Evolutionary conservation across 2,329 filamentous ascomycete species (phyloP).

Genomic region (Metarhizium sp.): DNA sequence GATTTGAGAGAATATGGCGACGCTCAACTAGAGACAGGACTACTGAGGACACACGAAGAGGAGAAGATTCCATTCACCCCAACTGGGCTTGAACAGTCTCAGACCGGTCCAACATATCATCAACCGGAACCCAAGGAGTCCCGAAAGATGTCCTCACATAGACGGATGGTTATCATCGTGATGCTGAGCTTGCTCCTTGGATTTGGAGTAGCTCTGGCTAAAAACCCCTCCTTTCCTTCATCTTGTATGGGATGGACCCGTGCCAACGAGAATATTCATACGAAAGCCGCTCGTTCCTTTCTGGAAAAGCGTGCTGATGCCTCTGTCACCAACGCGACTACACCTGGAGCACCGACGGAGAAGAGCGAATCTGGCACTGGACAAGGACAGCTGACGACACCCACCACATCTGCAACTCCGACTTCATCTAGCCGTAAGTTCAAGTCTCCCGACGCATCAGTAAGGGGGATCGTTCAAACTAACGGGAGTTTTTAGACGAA

Average conservation of each 20-base stretch:
- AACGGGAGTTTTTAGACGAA: neutral
- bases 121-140: neutral
- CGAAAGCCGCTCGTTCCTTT: neutral
- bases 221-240: neutral
- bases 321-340: conserved; percentile 1
- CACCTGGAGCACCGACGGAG: neutral
- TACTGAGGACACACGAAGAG: conserved; percentile 13
- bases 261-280: neutral
- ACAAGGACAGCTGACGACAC: neutral
- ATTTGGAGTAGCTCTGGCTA: conserved; percentile 12
- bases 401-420: neutral
- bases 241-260: conserved; percentile 2
- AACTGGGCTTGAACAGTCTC: conserved; percentile 1
- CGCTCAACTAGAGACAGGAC: conserved; percentile 13
- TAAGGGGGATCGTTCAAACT: neutral
- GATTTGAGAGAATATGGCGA: conserved; percentile 4
- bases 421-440: conserved; percentile 1
- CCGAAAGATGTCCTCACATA: conserved; percentile 11
- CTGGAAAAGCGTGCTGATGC: conserved; percentile 4
- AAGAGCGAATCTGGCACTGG: neutral
- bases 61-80: conserved; percentile 11
- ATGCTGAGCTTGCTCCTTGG: conserved; percentile 17
- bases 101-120: neutral
- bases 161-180: conserved; percentile 9
- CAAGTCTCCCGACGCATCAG: neutral